Evolutionary conservation across 345 rosid species (phyloP).

Genomic region (Stellera chamaejasme): DNA sequence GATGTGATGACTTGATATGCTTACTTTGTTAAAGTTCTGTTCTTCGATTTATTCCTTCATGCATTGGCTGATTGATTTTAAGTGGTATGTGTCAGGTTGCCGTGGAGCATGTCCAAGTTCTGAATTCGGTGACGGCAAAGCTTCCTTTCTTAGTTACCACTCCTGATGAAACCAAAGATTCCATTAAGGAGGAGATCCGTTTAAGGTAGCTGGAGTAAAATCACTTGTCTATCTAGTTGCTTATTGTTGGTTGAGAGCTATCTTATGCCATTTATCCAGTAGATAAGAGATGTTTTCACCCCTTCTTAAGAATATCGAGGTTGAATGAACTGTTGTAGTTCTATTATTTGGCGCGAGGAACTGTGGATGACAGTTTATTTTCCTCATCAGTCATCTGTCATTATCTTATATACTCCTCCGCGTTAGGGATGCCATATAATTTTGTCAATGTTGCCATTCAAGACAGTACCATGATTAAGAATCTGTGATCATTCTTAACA

Average conservation of each 20-base stretch:
- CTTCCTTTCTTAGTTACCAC: conserved; percentile 84
- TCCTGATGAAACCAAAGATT: conserved; percentile 69
- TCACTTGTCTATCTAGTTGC: not conserved
- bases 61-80: not conserved
- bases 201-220: conserved; percentile 49
- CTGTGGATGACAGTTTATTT: no score
- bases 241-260: no score
- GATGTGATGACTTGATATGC: not conserved
- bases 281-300: no score
- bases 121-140: conserved; percentile 77
- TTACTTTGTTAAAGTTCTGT: not conserved
- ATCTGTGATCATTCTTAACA: not conserved
- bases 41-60: not conserved
- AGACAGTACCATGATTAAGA: not conserved
- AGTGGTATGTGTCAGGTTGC: conserved; percentile 43
- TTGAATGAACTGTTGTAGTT: no score
- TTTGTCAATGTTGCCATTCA: no score
- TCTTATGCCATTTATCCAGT: no score
- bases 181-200: conserved; percentile 75
- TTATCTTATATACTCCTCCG: no score
- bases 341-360: no score
- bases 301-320: no score
- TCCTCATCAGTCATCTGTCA: no score
- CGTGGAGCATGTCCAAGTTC: conserved; percentile 74
- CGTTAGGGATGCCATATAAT: no score